Conservation (phyloP, 2,329 filamentous ascomycete species). For the Fusarium sp. region DNA sequence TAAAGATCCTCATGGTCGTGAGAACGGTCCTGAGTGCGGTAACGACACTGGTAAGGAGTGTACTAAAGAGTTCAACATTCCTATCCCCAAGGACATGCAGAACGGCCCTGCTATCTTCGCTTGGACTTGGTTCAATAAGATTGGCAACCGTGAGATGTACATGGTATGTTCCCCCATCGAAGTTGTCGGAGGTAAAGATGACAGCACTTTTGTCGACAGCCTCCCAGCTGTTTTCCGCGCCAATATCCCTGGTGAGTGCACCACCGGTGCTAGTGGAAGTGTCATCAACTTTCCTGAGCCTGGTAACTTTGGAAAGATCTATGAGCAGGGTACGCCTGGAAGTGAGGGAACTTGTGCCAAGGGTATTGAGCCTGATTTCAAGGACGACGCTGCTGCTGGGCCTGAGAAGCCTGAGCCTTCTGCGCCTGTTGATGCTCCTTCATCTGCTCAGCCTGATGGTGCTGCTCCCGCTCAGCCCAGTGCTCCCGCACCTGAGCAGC, state of each 20-base stretch:
- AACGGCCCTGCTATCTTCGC: slow-evolving; percentile 71
- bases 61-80: slow-evolving; percentile 39
- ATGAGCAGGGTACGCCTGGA: slow-evolving; percentile 19
- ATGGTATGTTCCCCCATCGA: slow-evolving; percentile 83
- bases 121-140: slow-evolving; percentile 83
- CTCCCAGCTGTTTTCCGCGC: slow-evolving; percentile 40
- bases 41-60: slow-evolving; percentile 41
- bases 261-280: slow-evolving; percentile 26
- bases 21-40: slow-evolving; percentile 36
- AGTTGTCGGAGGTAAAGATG: slow-evolving; percentile 58
- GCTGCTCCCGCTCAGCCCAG: not conserved
- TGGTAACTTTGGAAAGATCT: slow-evolving; percentile 37
- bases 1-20: slow-evolving; percentile 33
- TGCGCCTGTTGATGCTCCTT: not conserved
- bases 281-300: slow-evolving; percentile 42
- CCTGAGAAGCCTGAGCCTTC: slow-evolving; percentile 12
- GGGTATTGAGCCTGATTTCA: slow-evolving; percentile 36
- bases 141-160: slow-evolving; percentile 86
- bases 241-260: slow-evolving; percentile 44
- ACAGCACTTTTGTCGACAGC: slow-evolving; percentile 30
- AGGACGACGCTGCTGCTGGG: slow-evolving; percentile 16
- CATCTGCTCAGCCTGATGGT: not conserved
- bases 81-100: slow-evolving; percentile 44
- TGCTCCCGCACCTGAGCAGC: not conserved
- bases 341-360: slow-evolving; percentile 31